A percentile compares a stretch with the other conserved stretches of the same genome.
These are phyloP conservation scores for Scedosporium apiospermum DNA, from an alignment of 2,329 filamentous ascomycete species.

Conservation along the genomic window DNA sequence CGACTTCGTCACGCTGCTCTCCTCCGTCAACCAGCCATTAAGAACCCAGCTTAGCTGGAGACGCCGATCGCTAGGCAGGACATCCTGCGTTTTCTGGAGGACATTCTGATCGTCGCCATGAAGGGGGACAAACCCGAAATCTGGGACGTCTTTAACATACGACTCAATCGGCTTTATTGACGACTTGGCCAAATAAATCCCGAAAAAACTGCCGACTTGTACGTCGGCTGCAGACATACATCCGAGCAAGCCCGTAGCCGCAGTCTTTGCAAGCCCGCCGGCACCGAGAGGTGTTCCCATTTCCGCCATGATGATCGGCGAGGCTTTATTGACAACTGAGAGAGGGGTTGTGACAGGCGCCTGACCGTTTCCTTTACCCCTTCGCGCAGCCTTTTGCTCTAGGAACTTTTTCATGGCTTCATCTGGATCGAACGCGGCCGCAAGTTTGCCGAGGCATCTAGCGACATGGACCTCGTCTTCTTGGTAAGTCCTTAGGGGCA, in stretches of 20 bases:
- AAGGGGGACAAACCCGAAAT: slow-evolving; percentile 78
- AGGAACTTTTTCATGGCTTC: slow-evolving; percentile 17
- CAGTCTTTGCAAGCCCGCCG: slow-evolving; percentile 39
- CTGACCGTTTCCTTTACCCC: not conserved
- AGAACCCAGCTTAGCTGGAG: slow-evolving; percentile 77
- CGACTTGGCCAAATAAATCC: slow-evolving; percentile 80
- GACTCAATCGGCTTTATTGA: slow-evolving; percentile 78
- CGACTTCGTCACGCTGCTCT: slow-evolving; percentile 55
- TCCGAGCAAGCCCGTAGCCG: slow-evolving; percentile 57
- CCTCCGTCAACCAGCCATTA: slow-evolving; percentile 68
- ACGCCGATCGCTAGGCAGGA: slow-evolving; percentile 50
- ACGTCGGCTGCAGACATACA: slow-evolving; percentile 66
- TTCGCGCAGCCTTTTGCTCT: slow-evolving; percentile 4
- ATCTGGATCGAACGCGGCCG: slow-evolving; percentile 32
- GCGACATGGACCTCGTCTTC: slow-evolving; percentile 70
- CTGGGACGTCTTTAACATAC: slow-evolving; percentile 78
- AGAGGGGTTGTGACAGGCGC: not conserved
- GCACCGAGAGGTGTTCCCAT: not conserved
- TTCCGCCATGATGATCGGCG: not conserved
- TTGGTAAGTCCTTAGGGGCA: slow-evolving; percentile 54
- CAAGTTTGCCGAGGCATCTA: slow-evolving; percentile 62
- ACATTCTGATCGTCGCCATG: slow-evolving; percentile 34
- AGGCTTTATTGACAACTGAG: not conserved
- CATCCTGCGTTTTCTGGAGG: slow-evolving; percentile 37
- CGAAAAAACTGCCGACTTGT: slow-evolving; percentile 76